Evolutionary conservation across 331 rosid genomes (phyloP).

Genomic region (Erythrophleum ivorense): DNA sequence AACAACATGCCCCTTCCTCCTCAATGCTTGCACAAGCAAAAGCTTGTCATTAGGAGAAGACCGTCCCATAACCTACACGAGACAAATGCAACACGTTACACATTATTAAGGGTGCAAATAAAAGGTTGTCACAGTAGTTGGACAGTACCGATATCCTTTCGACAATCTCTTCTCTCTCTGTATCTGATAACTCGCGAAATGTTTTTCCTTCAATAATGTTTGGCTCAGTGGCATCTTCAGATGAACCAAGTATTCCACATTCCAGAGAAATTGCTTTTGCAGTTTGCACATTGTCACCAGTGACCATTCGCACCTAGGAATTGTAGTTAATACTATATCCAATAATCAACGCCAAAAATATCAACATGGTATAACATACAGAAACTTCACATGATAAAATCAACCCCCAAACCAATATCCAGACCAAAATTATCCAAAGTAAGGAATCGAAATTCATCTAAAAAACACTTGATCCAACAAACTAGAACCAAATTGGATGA

Average conservation of each 20-base stretch:
- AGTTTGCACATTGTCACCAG: slow-evolving; percentile 94
- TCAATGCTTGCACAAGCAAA: slow-evolving; percentile 93
- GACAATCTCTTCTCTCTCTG: slow-evolving; percentile 64
- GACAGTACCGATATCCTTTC: slow-evolving; percentile 70
- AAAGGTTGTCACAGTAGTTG: slow-evolving; percentile 1
- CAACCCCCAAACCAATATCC: not conserved
- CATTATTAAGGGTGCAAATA: slow-evolving; percentile 15
- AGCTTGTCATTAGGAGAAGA: slow-evolving; percentile 97
- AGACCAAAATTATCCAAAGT: not conserved
- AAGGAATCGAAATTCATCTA: not conserved
- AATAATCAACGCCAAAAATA: not conserved
- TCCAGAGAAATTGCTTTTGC: slow-evolving; percentile 95
- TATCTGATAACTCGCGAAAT: slow-evolving; percentile 75
- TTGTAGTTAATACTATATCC: slow-evolving; percentile 12
- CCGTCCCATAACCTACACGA: slow-evolving; percentile 91
- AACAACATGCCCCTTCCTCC: slow-evolving; percentile 85
- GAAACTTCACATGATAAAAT: not conserved
- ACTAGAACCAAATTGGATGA: not conserved
- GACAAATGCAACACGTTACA: slow-evolving; percentile 13
- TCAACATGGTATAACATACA: not conserved
- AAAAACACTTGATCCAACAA: not conserved
- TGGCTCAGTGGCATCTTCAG: slow-evolving; percentile 67
- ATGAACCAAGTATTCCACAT: slow-evolving; percentile 82
- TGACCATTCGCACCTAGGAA: slow-evolving; percentile 86
- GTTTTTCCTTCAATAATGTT: slow-evolving; percentile 83